A percentile compares a stretch with the other conserved stretches of the same genome.
phyloP scores from a whole-genome alignment of 345 rosid species.

The Arabis hirsuta region DNA sequence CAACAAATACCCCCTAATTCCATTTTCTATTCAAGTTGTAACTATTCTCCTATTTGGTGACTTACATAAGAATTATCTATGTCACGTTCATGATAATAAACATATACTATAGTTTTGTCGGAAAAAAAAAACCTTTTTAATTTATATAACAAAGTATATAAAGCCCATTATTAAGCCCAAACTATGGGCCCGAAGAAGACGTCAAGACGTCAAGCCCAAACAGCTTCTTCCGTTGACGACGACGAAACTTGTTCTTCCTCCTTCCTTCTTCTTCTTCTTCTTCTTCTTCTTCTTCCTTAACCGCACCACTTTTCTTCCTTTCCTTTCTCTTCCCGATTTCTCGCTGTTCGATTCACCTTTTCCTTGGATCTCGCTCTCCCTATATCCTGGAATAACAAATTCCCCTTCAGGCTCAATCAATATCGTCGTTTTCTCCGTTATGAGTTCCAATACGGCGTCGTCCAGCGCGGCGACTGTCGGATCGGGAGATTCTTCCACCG shows the following conservation, averaged over 20 bases:
- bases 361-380: constrained; percentile 18
- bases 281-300: too few relatives aligned
- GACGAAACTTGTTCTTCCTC: constrained; percentile 9
- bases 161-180: constrained; percentile 11
- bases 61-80: too few relatives aligned
- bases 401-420: too few relatives aligned
- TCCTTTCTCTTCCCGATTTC: constrained; percentile 3
- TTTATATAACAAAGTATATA: not conserved
- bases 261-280: too few relatives aligned
- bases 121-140: too few relatives aligned
- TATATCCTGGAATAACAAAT: not conserved
- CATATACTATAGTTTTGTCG: too few relatives aligned
- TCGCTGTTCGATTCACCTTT: constrained; percentile 24
- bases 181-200: not conserved
- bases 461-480: constrained; percentile 71
- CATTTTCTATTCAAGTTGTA: too few relatives aligned
- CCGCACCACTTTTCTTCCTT: constrained; percentile 15
- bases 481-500: constrained; percentile 80
- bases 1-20: too few relatives aligned
- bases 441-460: constrained; percentile 65
- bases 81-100: too few relatives aligned
- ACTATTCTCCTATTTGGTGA: too few relatives aligned
- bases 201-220: too few relatives aligned
- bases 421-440: constrained; percentile 29
- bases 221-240: constrained; percentile 18